Evolutionary conservation across 345 rosid species (phyloP).

Genomic region (Jatropha curcas): DNA sequence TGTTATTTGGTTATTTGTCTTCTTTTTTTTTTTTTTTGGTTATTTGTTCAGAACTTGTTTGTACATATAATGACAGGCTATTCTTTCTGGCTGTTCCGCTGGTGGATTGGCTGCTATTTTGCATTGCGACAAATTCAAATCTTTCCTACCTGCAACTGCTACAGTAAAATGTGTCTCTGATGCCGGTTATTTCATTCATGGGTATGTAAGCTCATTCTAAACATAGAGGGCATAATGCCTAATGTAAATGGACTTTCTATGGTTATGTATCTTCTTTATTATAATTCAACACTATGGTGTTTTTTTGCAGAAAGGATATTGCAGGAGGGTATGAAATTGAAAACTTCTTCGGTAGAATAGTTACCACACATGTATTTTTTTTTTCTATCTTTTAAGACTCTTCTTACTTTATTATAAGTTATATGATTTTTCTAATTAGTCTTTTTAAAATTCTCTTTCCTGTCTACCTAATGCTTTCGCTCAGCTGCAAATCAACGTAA

Average conservation of each 20-base stretch:
- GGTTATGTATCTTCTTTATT: not conserved
- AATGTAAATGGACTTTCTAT: not conserved
- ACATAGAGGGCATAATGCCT: too few relatives aligned
- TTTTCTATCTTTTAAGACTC: not conserved
- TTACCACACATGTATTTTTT: slow-evolving; percentile 64
- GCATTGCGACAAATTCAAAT: slow-evolving; percentile 83
- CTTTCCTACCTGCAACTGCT: slow-evolving; percentile 61
- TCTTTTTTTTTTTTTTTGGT: not conserved
- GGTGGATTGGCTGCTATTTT: slow-evolving; percentile 87
- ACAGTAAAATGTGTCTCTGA: slow-evolving; percentile 91
- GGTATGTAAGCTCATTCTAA: slow-evolving; percentile 56
- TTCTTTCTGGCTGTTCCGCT: slow-evolving; percentile 95
- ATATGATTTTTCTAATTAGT: too few relatives aligned
- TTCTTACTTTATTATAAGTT: too few relatives aligned
- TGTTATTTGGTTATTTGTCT: too few relatives aligned
- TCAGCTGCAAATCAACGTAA: too few relatives aligned
- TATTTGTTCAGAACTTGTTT: not conserved
- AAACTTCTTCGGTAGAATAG: slow-evolving; percentile 65
- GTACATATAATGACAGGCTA: slow-evolving; percentile 49
- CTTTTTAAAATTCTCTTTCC: too few relatives aligned
- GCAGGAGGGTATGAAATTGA: slow-evolving; percentile 59
- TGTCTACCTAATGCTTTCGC: too few relatives aligned
- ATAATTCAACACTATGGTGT: not conserved
- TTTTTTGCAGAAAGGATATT: slow-evolving; percentile 63
- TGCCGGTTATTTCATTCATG: slow-evolving; percentile 90